A percentile compares a stretch with the other conserved stretches of the same genome.
phyloP scores from a whole-genome alignment of 306 rosid genomes.

The Potentilla sterilis region DNA sequence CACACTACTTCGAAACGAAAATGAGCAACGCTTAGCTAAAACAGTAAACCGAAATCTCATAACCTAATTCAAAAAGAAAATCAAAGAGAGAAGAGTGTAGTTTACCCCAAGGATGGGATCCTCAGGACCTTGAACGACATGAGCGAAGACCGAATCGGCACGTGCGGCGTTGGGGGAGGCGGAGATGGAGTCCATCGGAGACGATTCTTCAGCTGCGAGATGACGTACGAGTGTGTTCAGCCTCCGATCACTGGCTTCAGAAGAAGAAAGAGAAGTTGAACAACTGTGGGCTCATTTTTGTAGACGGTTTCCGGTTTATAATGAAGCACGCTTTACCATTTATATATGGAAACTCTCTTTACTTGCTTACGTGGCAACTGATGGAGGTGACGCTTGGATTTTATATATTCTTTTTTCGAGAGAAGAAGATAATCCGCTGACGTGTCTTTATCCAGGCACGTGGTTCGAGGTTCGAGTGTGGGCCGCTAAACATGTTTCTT shows the following conservation, averaged over 20 bases:
- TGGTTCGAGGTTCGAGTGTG: slow-evolving; percentile 1
- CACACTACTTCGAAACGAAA: not conserved
- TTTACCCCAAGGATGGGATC: slow-evolving; percentile 94
- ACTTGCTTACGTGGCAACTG: slow-evolving; percentile 4
- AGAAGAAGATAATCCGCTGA: not conserved
- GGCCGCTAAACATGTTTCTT: no score
- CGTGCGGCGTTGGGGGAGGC: slow-evolving; percentile 56
- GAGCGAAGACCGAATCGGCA: slow-evolving; percentile 69
- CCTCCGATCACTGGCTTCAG: slow-evolving; percentile 58
- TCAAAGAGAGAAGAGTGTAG: not conserved
- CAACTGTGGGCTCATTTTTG: slow-evolving; percentile 68
- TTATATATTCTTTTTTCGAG: not conserved
- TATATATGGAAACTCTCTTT: not conserved
- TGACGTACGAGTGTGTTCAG: slow-evolving; percentile 53
- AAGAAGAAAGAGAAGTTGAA: slow-evolving; percentile 20
- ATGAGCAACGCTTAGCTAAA: not conserved
- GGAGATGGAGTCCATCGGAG: slow-evolving; percentile 51
- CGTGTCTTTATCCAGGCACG: not conserved
- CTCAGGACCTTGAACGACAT: slow-evolving; percentile 85
- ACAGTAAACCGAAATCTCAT: not conserved
- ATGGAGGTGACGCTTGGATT: not conserved
- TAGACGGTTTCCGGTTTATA: slow-evolving; percentile 9
- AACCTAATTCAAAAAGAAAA: no score
- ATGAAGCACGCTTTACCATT: no score
- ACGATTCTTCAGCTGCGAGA: slow-evolving; percentile 22